Percentiles rank a stretch among this genome's conserved stretches.
Conservation (phyloP, 352 stramenopile genomes). For the Phytophthora citrophthora region DNA sequence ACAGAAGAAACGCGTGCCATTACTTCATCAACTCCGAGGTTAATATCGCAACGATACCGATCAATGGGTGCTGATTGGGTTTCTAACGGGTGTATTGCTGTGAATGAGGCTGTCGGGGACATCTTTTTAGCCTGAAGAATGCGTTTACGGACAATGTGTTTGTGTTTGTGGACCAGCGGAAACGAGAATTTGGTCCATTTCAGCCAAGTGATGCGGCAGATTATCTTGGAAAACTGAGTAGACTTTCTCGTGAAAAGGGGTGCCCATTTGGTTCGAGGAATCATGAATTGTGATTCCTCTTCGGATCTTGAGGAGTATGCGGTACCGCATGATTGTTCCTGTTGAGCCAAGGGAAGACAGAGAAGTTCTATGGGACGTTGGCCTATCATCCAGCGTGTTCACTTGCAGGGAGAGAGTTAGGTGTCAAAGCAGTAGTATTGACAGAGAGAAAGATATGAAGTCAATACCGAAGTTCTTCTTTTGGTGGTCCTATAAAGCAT, state of each 20-base stretch:
- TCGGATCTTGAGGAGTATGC: constrained; percentile 5
- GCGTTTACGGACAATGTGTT: constrained; percentile 11
- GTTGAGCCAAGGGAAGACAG: constrained; percentile 27
- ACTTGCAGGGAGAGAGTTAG: background rate
- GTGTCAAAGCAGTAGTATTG: too few species aligned
- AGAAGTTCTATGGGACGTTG: constrained; percentile 37
- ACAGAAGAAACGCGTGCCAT: background rate
- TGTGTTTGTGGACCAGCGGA: constrained; percentile 26
- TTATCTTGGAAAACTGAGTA: constrained; percentile 19
- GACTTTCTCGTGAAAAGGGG: constrained; percentile 1
- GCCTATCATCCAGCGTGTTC: constrained; percentile 42
- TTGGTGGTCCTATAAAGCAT: too few species aligned
- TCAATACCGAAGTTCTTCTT: too few species aligned
- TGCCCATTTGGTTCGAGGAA: constrained; percentile 11
- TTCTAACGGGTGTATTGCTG: constrained; percentile 30
- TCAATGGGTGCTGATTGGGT: constrained; percentile 5
- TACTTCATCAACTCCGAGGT: constrained; percentile 2
- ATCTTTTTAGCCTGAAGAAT: constrained; percentile 46
- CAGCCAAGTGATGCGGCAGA: constrained; percentile 8
- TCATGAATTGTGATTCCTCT: constrained; percentile 13
- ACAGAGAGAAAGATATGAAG: too few species aligned
- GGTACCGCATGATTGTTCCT: constrained; percentile 9
- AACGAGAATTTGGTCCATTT: constrained; percentile 14
- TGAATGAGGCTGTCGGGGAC: constrained; percentile 36
- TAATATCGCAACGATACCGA: constrained; percentile 3